Evolutionary conservation across 768 basidiomycete genomes (phyloP).

Genomic region (Ephemerocybe angulata): DNA sequence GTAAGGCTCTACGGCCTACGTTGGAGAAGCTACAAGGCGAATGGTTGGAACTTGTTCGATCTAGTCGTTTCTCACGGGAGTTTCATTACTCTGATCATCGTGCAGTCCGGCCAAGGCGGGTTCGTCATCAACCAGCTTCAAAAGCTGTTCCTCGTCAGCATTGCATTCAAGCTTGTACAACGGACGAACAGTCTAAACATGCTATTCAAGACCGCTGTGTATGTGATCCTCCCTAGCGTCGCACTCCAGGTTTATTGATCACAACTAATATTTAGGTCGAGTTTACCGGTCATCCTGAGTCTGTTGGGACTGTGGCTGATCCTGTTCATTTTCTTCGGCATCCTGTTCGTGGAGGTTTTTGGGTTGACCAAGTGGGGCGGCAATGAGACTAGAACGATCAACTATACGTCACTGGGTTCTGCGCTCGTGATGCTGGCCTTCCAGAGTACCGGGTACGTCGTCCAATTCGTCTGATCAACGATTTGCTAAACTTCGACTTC

Average conservation of each 20-base stretch:
- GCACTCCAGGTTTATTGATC: not conserved
- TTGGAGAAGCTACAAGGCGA: conserved; percentile 76
- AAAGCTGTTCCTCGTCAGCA: conserved; percentile 89
- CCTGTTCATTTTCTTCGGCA: conserved; percentile 87
- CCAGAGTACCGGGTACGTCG: conserved; percentile 83
- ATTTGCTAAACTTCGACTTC: conserved; percentile 11
- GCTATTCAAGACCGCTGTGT: conserved; percentile 95
- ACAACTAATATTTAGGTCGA: conserved; percentile 50
- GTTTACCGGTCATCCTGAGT: conserved; percentile 80
- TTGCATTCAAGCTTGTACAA: conserved; percentile 93
- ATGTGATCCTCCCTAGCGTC: conserved; percentile 36
- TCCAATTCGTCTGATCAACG: conserved; percentile 10
- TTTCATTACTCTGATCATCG: conserved; percentile 75
- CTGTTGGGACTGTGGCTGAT: conserved; percentile 86
- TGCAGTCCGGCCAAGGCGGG: conserved; percentile 50
- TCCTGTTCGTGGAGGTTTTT: conserved; percentile 87
- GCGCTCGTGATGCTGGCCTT: conserved; percentile 87
- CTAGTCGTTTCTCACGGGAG: conserved; percentile 76
- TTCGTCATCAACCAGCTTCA: conserved; percentile 66
- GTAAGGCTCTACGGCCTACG: conserved; percentile 85
- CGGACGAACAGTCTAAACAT: conserved; percentile 85
- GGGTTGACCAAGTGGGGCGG: conserved; percentile 83
- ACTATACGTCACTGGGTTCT: conserved; percentile 76
- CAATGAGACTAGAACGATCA: conserved; percentile 62
- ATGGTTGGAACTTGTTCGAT: conserved; percentile 95